phyloP scores from a whole-genome alignment of 2,329 filamentous ascomycete species.

The Aspergillus fumigatus region DNA sequence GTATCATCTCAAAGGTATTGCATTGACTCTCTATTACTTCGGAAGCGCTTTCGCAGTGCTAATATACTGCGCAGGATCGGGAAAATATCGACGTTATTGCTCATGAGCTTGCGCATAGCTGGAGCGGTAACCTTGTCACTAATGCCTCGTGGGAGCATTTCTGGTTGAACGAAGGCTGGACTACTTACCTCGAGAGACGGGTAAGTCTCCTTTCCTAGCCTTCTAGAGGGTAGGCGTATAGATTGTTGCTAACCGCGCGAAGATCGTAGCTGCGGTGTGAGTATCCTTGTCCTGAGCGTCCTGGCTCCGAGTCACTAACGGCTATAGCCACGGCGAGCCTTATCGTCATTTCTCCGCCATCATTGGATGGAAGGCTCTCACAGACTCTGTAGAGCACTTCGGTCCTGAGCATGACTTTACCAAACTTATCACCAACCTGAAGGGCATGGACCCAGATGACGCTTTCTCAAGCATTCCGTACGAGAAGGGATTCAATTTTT shows the following conservation, averaged over 20 bases:
- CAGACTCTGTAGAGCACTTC: conserved; percentile 73
- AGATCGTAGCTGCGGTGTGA: conserved; percentile 41
- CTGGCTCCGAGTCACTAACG: not conserved
- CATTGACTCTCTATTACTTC: not conserved
- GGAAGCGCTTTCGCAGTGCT: not conserved
- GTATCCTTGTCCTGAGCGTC: conserved; percentile 5
- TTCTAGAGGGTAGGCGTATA: not conserved
- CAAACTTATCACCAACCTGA: conserved; percentile 80
- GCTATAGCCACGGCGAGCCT: conserved; percentile 67
- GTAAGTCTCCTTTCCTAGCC: conserved; percentile 19
- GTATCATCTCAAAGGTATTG: conserved; percentile 72
- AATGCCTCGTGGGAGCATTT: conserved; percentile 52
- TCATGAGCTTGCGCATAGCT: conserved; percentile 71
- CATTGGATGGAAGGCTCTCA: conserved; percentile 87
- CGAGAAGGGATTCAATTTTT: conserved; percentile 92
- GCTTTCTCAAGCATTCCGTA: conserved; percentile 91
- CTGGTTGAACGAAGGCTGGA: conserved; percentile 77
- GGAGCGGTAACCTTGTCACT: conserved; percentile 74
- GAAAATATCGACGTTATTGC: conserved; percentile 97
- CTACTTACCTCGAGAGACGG: conserved; percentile 85
- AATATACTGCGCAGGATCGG: conserved; percentile 48
- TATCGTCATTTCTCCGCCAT: conserved; percentile 93
- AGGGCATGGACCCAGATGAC: conserved; percentile 90
- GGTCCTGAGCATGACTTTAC: conserved; percentile 88
- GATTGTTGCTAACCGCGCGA: conserved; percentile 11